Evolutionary conservation across 768 basidiomycete species (phyloP), one percentile per base, ranked within the genome.

Genomic region (Rhodotorula diobovata): DNA sequence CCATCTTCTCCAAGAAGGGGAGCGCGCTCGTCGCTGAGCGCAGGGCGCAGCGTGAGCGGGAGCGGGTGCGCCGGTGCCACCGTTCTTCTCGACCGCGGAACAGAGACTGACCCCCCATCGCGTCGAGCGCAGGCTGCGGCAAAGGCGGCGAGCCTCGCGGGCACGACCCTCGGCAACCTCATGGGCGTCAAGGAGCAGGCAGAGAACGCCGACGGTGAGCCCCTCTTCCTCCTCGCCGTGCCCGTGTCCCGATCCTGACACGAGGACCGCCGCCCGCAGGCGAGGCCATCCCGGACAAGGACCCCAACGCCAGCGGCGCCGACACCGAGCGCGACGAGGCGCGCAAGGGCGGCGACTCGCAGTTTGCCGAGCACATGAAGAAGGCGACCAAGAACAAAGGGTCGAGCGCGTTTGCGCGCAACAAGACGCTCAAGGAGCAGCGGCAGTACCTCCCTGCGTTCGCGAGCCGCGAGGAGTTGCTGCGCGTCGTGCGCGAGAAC

Each of bases 121-220:
- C 56, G 30, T 30, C 32, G 25, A 32, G 23, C 3, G 35, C 67
- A 94, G 81, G 95, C 93, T 8, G 94, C 96, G 0, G 94, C 95
- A 5, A 98, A 97, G 81, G 84, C 96, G 25, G 93, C 95, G 30
- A 87, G 89, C 0, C 83, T 98, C 23, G 91, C 92, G 34, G 96
- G 96, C 32, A 97, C 94, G 0, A 84, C 89, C 0, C 84, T 99
- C n/a, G 96, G 96, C 30, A 98, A 99, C 79, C 89, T 98, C 71
- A 91, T 96, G 88, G 96, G 96, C 25, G 91, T 98, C 30, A 90
- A 90, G 80, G 93, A 98, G 72, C 91, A 93, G 76, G 91, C 93
- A 25, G 55, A 63, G 39, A 58, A 77, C 4, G 62, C 59, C 25
- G 73, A 74, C 20, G 71, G 72, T 67, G 34, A 57, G 67, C 57